Evolutionary conservation across 352 stramenopile genomes (phyloP).

Genomic region (Blastocystis sp.): DNA sequence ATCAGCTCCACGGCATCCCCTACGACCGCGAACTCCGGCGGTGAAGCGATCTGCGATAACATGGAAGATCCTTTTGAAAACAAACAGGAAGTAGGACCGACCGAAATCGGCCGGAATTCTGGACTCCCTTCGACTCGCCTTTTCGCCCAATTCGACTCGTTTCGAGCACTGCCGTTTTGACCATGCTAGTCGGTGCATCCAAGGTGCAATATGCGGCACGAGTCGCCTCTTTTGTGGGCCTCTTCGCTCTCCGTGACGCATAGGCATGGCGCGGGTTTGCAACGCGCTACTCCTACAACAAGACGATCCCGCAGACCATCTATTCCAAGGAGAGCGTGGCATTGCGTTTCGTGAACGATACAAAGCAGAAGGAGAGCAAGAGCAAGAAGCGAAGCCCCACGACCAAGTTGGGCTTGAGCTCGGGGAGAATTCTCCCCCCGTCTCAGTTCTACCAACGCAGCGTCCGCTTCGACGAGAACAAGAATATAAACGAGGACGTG

Average conservation of each 20-base stretch:
- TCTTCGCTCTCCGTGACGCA: neutral
- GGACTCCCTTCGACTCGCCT: neutral
- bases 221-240: neutral
- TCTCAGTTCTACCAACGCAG: constrained; percentile 17
- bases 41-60: neutral
- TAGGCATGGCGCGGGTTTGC: constrained; percentile 33
- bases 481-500: constrained; percentile 47
- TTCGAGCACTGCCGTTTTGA: too few relatives aligned
- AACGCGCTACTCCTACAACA: constrained; percentile 68
- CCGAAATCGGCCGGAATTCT: neutral
- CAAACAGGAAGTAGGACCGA: neutral
- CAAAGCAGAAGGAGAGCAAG: neutral
- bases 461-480: constrained; percentile 23
- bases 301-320: constrained; percentile 67
- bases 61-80: neutral
- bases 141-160: too few relatives aligned
- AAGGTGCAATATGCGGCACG: too few relatives aligned
- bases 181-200: too few relatives aligned
- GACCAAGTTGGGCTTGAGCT: constrained; percentile 56
- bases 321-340: constrained; percentile 48
- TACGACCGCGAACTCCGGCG: neutral
- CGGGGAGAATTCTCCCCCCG: constrained; percentile 37
- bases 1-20: neutral
- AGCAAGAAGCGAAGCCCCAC: neutral
- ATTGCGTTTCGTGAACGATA: neutral